phyloP scores from a whole-genome alignment of 371 early-diverging fungal genomes.

The Mortierella sp. region DNA sequence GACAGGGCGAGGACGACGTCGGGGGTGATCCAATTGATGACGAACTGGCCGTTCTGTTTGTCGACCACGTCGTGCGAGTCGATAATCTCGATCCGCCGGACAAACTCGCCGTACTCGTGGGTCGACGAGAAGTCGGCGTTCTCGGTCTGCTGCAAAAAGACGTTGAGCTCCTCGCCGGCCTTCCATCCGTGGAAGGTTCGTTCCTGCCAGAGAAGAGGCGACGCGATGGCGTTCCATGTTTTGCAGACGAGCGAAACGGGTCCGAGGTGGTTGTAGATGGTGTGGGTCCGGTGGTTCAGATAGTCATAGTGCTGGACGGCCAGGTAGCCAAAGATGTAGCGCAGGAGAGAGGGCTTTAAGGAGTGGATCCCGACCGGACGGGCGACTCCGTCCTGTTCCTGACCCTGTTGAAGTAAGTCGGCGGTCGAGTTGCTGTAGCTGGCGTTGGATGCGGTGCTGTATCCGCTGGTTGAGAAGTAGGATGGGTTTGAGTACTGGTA shows the following conservation, averaged over 20 bases:
- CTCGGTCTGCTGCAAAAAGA: conserved; percentile 47
- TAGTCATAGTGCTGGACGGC: conserved; percentile 55
- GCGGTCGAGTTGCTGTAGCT: conserved; percentile 32
- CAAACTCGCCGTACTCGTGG: conserved; percentile 58
- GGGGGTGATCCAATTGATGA: conserved; percentile 58
- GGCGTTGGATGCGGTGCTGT: conserved; percentile 8
- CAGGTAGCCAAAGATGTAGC: conserved; percentile 54
- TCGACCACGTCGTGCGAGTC: conserved; percentile 58
- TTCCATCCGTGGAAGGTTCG: conserved; percentile 58
- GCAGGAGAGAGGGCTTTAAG: conserved; percentile 39
- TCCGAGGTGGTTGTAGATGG: conserved; percentile 51
- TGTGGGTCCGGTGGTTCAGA: conserved; percentile 55
- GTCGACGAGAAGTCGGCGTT: conserved; percentile 58
- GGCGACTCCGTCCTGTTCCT: conserved; percentile 2
- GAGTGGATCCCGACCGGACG: conserved; percentile 51
- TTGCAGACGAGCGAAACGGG: conserved; percentile 52
- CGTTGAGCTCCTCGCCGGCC: conserved; percentile 52
- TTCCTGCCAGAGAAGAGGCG: conserved; percentile 56
- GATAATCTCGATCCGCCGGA: conserved; percentile 56
- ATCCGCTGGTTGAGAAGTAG: conserved; percentile 16
- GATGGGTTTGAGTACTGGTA: conserved; percentile 40
- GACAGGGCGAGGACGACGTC: conserved; percentile 54
- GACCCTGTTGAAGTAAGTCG: conserved; percentile 29
- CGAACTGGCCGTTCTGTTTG: conserved; percentile 57
- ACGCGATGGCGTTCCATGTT: conserved; percentile 48